phyloP scores from a whole-genome alignment of 768 basidiomycete genomes.

The Phaeotremella fagi region DNA sequence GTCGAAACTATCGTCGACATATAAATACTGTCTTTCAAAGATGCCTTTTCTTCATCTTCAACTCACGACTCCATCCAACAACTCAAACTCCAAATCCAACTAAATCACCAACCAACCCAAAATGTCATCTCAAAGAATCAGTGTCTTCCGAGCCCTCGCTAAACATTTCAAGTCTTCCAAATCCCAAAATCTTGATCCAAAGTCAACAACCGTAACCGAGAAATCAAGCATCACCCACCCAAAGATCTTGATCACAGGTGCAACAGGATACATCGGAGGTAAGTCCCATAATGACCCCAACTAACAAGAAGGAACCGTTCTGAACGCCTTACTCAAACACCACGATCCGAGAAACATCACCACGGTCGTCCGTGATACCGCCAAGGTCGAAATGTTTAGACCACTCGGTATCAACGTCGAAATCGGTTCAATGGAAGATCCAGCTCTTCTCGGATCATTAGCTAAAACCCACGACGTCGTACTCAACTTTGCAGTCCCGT shows the following conservation, averaged over 20 bases:
- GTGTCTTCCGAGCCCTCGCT: no score
- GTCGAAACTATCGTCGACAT: no score
- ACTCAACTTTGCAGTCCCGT: conserved; percentile 17
- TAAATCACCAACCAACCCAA: no score
- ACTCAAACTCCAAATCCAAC: no score
- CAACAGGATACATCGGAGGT: conserved; percentile 19
- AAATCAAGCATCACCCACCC: no score
- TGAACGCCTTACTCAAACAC: conserved; percentile 8
- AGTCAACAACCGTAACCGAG: no score
- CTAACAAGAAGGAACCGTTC: conserved; percentile 7
- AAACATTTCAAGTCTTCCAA: no score
- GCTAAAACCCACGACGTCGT: conserved; percentile 7
- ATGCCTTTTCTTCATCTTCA: no score
- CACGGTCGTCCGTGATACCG: conserved; percentile 5
- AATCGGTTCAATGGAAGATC: conserved; percentile 7
- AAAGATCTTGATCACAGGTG: conserved; percentile 16
- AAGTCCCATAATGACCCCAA: background rate
- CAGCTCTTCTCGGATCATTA: conserved; percentile 1
- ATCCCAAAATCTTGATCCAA: no score
- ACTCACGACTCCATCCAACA: no score
- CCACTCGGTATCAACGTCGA: conserved; percentile 9
- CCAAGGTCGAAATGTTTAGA: conserved; percentile 4
- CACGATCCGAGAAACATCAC: conserved; percentile 9
- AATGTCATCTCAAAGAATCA: no score
- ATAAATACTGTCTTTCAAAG: no score